A percentile compares a stretch with the other conserved stretches of the same genome.
These are phyloP conservation scores for Daldinia decipiens DNA, from an alignment of 495 filamentous ascomycete genomes.

Conservation along the genomic window DNA sequence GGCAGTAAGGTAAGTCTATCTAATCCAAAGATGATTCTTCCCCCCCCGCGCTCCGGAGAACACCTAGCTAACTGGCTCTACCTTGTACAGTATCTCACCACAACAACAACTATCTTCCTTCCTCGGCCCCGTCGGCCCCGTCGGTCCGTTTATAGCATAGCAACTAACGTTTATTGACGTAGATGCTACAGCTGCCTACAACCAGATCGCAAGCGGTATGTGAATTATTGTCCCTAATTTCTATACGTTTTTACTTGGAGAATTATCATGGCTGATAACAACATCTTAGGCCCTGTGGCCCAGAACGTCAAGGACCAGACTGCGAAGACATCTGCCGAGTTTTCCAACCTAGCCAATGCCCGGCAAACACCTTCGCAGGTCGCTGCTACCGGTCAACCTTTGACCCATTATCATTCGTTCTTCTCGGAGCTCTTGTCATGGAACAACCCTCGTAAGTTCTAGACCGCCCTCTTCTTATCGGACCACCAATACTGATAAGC, in stretches of 20 bases:
- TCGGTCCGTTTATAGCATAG: slow-evolving; percentile 26
- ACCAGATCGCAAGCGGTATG: slow-evolving; percentile 55
- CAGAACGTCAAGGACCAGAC: slow-evolving; percentile 79
- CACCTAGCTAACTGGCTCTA: slow-evolving; percentile 45
- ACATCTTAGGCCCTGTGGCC: slow-evolving; percentile 72
- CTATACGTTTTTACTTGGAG: slow-evolving; percentile 7
- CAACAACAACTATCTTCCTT: slow-evolving; percentile 13
- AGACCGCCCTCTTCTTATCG: slow-evolving; percentile 18
- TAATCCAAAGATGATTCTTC: slow-evolving; percentile 8
- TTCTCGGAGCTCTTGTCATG: slow-evolving; percentile 86
- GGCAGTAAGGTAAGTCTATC: slow-evolving; percentile 58
- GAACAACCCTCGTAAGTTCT: slow-evolving; percentile 62
- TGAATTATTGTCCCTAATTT: not conserved
- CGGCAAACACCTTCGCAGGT: slow-evolving; percentile 73
- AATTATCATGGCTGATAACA: slow-evolving; percentile 39
- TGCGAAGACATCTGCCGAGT: slow-evolving; percentile 75
- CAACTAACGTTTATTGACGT: slow-evolving; percentile 34
- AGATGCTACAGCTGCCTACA: slow-evolving; percentile 58
- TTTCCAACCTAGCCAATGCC: slow-evolving; percentile 77
- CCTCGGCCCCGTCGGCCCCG: slow-evolving; percentile 14
- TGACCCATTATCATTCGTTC: slow-evolving; percentile 97
- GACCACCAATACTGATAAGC: slow-evolving; percentile 55
- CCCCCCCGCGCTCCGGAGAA: slow-evolving; percentile 13
- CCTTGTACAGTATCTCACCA: slow-evolving; percentile 42
- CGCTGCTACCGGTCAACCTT: slow-evolving; percentile 82